Evolutionary conservation across 306 rosid species (phyloP), one percentile per base, ranked within the genome.

Genomic region (Corylus avellana): DNA sequence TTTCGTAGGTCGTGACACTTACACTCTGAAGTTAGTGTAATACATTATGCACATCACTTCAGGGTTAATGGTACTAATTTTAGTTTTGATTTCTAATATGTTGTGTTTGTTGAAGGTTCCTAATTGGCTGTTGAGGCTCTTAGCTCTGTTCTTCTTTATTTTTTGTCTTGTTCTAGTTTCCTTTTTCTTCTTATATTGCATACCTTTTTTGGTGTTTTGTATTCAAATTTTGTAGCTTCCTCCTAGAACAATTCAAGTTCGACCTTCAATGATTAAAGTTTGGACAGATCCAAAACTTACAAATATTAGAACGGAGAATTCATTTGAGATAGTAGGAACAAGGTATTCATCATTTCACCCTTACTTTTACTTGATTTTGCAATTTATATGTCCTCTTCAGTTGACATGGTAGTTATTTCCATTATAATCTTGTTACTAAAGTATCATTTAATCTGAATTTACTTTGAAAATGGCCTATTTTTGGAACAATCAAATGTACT

Each of bases 211-310:
- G 11, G 49, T 63, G 14, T 73, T 48, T 16, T 48, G 18, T 46
- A 32, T 44, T 75, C 66, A 14, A 82, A 70, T 53, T 46, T 75
- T 88, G 80, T 77, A 94, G 98, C 92, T 94, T 78, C 88, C 91
- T 79, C 82, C 77, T 3, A 84, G 81, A 62, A 94, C 97, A 55
- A 88, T 94, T 68, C 88, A 83, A 74, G 82, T 89, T 61, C 92
- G 98, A 20, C 73, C 56, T 61, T 90, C 97, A 75, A 92, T 94
- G 98, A 63, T 90, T 54, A 94, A 94, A 83, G 94, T 90, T 72
- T 4, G 71, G 62, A 35, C 14, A 42, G 98, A 92, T 82, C 18
- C 8, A 11, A 14, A 11, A 12, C 72, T 82, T 61, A 12, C 2
- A 4, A 62, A 78, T 75, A 29, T n/a, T 78, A 83, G 69, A 84